Evolutionary conservation across 1,284 basidiomycete genomes (phyloP).

Genomic region (Cystobasidium slooffiae): DNA sequence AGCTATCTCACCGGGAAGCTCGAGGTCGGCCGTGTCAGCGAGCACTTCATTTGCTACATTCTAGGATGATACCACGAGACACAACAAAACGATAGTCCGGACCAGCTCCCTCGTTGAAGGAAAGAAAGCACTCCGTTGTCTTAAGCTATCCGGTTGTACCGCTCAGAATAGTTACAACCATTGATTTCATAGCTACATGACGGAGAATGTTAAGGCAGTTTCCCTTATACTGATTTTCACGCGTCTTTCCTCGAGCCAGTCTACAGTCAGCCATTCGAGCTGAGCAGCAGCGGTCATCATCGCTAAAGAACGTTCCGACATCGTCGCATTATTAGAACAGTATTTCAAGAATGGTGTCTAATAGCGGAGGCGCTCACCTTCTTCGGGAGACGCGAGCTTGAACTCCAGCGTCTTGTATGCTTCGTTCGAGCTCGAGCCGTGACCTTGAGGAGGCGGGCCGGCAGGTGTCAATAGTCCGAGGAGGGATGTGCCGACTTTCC

Average conservation of each 20-base stretch:
- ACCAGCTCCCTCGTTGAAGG: too few relatives aligned
- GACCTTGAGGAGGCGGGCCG: conserved; percentile 82
- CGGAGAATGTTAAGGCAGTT: conserved; percentile 72
- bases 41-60: too few relatives aligned
- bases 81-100: too few relatives aligned
- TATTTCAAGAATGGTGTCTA: conserved; percentile 10
- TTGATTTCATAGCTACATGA: conserved; percentile 9
- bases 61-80: too few relatives aligned
- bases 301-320: conserved; percentile 11
- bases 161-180: too few relatives aligned
- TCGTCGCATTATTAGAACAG: neutral
- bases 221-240: conserved; percentile 80
- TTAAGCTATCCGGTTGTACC: too few relatives aligned
- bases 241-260: conserved; percentile 80
- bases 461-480: conserved; percentile 86
- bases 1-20: too few relatives aligned
- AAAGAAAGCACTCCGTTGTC: too few relatives aligned
- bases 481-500: conserved; percentile 56
- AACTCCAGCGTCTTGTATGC: conserved; percentile 55
- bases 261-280: conserved; percentile 73
- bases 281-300: conserved; percentile 66
- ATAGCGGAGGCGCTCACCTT: conserved; percentile 12
- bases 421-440: conserved; percentile 66
- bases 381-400: conserved; percentile 41
- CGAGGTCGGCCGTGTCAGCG: too few relatives aligned